A percentile compares a stretch with the other conserved stretches of the same genome.
These are phyloP conservation scores for Begonia fuchsioides DNA, from an alignment of 306 rosid genomes.

Conservation along the genomic window DNA sequence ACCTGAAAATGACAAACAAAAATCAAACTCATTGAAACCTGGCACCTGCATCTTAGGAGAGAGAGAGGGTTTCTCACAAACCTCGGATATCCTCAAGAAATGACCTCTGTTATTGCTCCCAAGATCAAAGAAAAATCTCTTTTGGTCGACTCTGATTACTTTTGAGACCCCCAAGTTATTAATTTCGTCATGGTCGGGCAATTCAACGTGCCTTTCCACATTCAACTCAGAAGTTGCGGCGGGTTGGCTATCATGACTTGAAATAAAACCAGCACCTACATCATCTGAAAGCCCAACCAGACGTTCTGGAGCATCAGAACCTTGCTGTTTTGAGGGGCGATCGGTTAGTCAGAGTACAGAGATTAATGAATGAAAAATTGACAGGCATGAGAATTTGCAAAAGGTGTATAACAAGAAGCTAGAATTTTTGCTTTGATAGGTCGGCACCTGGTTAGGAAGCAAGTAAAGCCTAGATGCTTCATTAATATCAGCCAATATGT, in stretches of 20 bases:
- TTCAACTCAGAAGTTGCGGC: conserved; percentile 72
- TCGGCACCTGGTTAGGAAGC: conserved; percentile 76
- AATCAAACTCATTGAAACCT: conserved; percentile 4
- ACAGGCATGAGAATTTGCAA: not conserved
- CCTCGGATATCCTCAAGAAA: conserved; percentile 98
- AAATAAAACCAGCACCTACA: conserved; percentile 97
- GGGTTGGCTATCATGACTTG: conserved; percentile 85
- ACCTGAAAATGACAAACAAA: conserved; percentile 39
- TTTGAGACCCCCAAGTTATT: conserved; percentile 84
- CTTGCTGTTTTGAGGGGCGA: conserved; percentile 40
- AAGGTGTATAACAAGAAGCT: conserved; percentile 5
- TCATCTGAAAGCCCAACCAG: conserved; percentile 95
- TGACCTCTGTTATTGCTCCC: conserved; percentile 98
- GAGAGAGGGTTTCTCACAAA: conserved; percentile 3
- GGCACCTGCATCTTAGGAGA: not conserved
- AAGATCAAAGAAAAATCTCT: conserved; percentile 90
- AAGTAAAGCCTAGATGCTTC: conserved; percentile 95
- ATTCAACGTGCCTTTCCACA: conserved; percentile 69
- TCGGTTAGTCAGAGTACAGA: conserved; percentile 13
- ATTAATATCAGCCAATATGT: conserved; percentile 90
- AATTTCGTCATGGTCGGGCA: conserved; percentile 77
- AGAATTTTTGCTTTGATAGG: conserved; percentile 10
- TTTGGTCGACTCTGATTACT: conserved; percentile 94
- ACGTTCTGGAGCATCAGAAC: conserved; percentile 76
- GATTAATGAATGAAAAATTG: conserved; percentile 4